Conservation (phyloP, 805 yeast species). For the Kazachstania taianensis region DNA sequence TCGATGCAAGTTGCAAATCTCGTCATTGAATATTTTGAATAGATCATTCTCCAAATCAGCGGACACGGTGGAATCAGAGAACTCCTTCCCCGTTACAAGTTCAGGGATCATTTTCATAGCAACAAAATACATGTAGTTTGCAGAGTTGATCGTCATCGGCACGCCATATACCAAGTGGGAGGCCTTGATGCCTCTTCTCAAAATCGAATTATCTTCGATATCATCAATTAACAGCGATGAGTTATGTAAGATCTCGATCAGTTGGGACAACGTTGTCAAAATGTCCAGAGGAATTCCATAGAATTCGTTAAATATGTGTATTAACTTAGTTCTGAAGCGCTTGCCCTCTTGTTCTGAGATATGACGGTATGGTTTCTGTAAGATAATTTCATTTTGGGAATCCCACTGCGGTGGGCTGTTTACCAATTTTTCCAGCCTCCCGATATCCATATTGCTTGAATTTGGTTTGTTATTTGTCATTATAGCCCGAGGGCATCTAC, state of each 20-base stretch:
- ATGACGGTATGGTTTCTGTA: slow-evolving; percentile 41
- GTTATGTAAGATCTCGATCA: slow-evolving; percentile 53
- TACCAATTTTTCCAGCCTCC: slow-evolving; percentile 7
- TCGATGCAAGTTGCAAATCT: slow-evolving; percentile 68
- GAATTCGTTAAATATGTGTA: slow-evolving; percentile 45
- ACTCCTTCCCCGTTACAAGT: slow-evolving; percentile 23
- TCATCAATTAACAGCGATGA: slow-evolving; percentile 74
- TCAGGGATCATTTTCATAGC: slow-evolving; percentile 45
- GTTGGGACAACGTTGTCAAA: slow-evolving; percentile 33
- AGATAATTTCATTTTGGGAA: slow-evolving; percentile 20
- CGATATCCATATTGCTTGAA: slow-evolving; percentile 2
- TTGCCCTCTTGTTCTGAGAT: slow-evolving; percentile 45
- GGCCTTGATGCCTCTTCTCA: slow-evolving; percentile 69
- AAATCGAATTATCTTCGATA: slow-evolving; percentile 66
- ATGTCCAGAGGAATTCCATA: slow-evolving; percentile 34
- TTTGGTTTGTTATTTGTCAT: background rate
- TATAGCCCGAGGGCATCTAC: background rate
- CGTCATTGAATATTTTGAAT: slow-evolving; percentile 47
- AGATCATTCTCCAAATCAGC: slow-evolving; percentile 20
- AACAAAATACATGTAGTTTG: slow-evolving; percentile 70
- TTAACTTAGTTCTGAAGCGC: slow-evolving; percentile 39
- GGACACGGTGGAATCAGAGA: slow-evolving; percentile 4
- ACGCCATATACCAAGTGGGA: slow-evolving; percentile 72
- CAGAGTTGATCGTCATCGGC: slow-evolving; percentile 73
- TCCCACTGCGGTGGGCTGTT: slow-evolving; percentile 22